A percentile compares a stretch with the other conserved stretches of the same genome.
phyloP scores from a whole-genome alignment of 257 asterid genomes.

The Scutellaria baicalensis region DNA sequence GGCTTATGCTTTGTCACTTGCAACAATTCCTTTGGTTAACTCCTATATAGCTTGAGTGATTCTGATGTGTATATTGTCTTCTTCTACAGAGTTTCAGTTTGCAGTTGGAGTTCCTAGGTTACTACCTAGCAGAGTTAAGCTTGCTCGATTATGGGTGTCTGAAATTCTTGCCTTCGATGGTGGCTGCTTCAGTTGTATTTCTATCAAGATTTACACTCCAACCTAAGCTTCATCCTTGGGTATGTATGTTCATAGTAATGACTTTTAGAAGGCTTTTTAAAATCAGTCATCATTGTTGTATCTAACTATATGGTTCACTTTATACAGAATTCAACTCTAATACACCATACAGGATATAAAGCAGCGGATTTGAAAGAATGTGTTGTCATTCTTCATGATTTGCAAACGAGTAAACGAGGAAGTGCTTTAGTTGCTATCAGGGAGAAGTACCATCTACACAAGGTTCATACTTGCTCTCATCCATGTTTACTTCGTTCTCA shows the following conservation, averaged over 20 bases:
- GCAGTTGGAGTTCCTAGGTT: conserved; percentile 68
- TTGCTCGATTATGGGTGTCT: conserved; percentile 66
- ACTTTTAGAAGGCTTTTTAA: background rate
- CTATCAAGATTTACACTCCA: conserved; percentile 67
- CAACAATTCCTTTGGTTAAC: background rate
- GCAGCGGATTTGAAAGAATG: conserved; percentile 61
- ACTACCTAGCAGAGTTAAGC: conserved; percentile 79
- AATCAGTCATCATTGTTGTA: background rate
- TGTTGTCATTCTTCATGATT: conserved; percentile 45
- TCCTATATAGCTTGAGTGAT: background rate
- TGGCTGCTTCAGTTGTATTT: conserved; percentile 76
- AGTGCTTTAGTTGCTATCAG: conserved; percentile 46
- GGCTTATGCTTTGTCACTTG: background rate
- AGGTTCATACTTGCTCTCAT: conserved; percentile 28
- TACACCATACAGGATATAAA: conserved; percentile 47
- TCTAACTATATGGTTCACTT: background rate
- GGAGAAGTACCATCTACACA: conserved; percentile 63
- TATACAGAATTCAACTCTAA: conserved; percentile 32
- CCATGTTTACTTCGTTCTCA: background rate
- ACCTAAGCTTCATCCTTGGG: conserved; percentile 80
- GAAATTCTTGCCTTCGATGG: conserved; percentile 71
- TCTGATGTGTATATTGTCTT: conserved; percentile 15
- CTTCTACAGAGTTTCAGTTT: conserved; percentile 38
- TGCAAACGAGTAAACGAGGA: conserved; percentile 58
- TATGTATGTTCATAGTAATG: background rate